A percentile compares a stretch with the other conserved stretches of the same genome.
phyloP scores from a whole-genome alignment of 192 early-diverging fungal genomes.

The Pilaira anomala region DNA sequence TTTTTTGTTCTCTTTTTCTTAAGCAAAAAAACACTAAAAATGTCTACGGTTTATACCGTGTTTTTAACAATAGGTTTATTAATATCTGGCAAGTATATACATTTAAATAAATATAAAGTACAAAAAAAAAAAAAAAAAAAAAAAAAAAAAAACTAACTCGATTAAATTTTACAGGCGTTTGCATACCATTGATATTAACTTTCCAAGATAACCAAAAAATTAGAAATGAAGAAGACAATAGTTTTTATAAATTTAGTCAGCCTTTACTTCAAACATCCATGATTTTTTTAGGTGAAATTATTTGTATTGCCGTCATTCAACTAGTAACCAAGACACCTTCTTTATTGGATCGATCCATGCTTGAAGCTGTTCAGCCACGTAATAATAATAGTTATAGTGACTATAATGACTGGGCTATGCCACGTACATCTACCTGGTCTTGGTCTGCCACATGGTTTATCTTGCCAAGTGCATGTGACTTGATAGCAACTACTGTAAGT shows the following conservation, averaged over 20 bases:
- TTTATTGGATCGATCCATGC: conserved; percentile 15
- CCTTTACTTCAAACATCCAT: conserved; percentile 32
- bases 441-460: conserved; percentile 23
- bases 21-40: conserved; percentile 1
- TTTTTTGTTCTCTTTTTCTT: neutral
- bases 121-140: too few relatives aligned
- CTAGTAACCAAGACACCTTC: conserved; percentile 21
- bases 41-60: conserved; percentile 9
- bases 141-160: neutral
- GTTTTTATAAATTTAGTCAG: conserved; percentile 8
- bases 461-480: conserved; percentile 28
- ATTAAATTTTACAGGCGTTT: conserved; percentile 27
- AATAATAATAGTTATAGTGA: neutral
- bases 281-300: conserved; percentile 31
- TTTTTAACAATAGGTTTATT: conserved; percentile 16
- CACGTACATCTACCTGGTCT: conserved; percentile 10
- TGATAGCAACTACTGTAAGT: conserved; percentile 26
- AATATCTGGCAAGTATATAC: conserved; percentile 9
- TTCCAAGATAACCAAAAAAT: conserved; percentile 23
- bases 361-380: conserved; percentile 14
- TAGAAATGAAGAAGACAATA: neutral
- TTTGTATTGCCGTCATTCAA: conserved; percentile 25
- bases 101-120: neutral
- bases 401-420: conserved; percentile 3
- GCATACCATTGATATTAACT: conserved; percentile 27